Evolutionary conservation across 1,284 basidiomycete genomes (phyloP), one percentile per base, ranked within the genome.

Genomic region (Sanguinoderma infundibulare): DNA sequence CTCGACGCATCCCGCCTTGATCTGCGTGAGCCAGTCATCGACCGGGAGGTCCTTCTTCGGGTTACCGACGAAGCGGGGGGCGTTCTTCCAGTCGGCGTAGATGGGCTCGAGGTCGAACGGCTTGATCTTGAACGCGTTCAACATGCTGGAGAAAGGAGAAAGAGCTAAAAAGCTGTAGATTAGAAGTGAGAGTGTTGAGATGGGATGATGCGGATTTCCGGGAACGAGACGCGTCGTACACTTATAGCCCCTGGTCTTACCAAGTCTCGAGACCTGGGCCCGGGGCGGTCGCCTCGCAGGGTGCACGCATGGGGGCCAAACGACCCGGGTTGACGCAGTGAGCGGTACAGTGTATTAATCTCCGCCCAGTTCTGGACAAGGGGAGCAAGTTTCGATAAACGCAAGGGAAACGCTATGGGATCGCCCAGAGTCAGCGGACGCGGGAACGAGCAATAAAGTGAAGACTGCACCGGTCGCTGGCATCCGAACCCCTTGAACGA

Each of bases 71-170:
- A 91, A 92, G 55, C 77, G 77, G 20, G 90, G 89, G 0, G 83
- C 85, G 59, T 86, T 80, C 38, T 74, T 76, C 90, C 90, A 92
- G 14, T 83, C 75, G 15, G 80, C 81, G 69, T 80, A 84, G 64
- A 90, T 71, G 34, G 87, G 85, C 64, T 86, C 83, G 65, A 91
- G 83, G 75, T 91, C 83, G 72, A 86, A 90, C 22, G 87, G 82
- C 68, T 91, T 90, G 71, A 90, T 78, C 75, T 87, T 90, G 82
- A 92, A 91, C 55, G 86, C 87, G 69, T 85, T 84, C 46, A 91
- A 82, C 79, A 91, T 86, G 68, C 53, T 17, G 67, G 24, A 63
- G 34, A 53, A 59, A 28, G 32, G 17, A 22, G 53, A 35, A 28
- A 46, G 30, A 22, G n/a, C 49, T 50, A 36, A 59, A 58, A 32